Evolutionary conservation across 352 stramenopile genomes (phyloP).

Genomic region (Phytopythium aichiense): DNA sequence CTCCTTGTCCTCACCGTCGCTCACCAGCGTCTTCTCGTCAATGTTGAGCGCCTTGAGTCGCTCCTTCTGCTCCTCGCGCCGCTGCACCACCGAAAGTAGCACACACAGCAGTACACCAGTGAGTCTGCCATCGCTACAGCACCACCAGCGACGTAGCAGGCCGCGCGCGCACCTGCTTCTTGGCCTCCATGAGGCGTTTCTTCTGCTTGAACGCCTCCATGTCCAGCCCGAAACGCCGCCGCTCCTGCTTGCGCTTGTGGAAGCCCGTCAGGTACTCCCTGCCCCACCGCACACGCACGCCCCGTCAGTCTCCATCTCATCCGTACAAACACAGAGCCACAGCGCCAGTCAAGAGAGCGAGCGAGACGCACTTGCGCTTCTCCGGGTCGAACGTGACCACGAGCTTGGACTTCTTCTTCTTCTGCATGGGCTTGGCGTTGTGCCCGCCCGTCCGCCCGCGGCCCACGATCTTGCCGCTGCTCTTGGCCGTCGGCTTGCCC

Average conservation of each 20-base stretch:
- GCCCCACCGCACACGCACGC: neutral
- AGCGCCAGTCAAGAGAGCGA: neutral
- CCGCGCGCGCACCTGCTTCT: conserved; percentile 51
- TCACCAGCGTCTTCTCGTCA: conserved; percentile 32
- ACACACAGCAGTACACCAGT: neutral
- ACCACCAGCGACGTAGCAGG: neutral
- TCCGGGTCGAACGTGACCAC: conserved; percentile 84
- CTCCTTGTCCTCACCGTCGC: conserved; percentile 21
- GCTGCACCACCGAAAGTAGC: conserved; percentile 14
- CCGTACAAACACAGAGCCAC: neutral
- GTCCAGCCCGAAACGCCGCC: conserved; percentile 78
- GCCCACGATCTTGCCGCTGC: conserved; percentile 17
- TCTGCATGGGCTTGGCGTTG: conserved; percentile 25
- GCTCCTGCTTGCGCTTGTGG: conserved; percentile 85
- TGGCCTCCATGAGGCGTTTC: conserved; percentile 71
- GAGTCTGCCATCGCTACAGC: neutral
- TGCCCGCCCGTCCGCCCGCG: conserved; percentile 19
- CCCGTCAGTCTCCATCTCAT: neutral
- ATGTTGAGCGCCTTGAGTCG: conserved; percentile 58
- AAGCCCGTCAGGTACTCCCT: conserved; percentile 86
- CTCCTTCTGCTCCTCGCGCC: conserved; percentile 77
- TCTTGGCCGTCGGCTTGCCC: conserved; percentile 22
- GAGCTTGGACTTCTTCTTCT: conserved; percentile 84
- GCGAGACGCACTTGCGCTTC: conserved; percentile 68
- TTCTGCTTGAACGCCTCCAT: conserved; percentile 90